Evolutionary conservation across 179 eudicot genomes (phyloP).

Genomic region (Beta corolliflora): DNA sequence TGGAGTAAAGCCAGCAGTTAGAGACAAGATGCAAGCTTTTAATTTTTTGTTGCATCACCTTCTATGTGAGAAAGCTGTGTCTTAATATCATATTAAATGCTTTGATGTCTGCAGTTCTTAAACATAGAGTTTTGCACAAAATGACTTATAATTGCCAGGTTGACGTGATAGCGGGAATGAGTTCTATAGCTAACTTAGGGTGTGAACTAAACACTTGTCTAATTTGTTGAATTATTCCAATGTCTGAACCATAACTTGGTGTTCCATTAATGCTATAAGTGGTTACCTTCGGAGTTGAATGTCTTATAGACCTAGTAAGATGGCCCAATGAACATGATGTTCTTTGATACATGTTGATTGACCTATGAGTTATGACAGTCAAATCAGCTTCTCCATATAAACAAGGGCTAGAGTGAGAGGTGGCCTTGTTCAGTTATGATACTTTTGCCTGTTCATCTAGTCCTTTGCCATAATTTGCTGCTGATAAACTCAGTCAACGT

Average conservation of each 20-base stretch:
- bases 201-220: background rate
- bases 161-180: background rate
- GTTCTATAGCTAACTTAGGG: background rate
- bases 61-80: background rate
- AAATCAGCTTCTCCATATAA: background rate
- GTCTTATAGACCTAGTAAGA: background rate
- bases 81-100: background rate
- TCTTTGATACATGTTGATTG: constrained; percentile 4
- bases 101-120: background rate
- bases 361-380: background rate
- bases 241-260: background rate
- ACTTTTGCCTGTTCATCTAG: background rate
- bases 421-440: background rate
- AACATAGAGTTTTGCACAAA: background rate
- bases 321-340: background rate
- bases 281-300: background rate
- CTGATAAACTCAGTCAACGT: background rate
- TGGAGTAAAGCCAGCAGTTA: background rate
- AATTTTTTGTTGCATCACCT: background rate
- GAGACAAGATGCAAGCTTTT: background rate
- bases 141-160: background rate
- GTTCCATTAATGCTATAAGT: background rate
- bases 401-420: constrained; percentile 12
- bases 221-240: background rate
- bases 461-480: background rate